phyloP scores from a whole-genome alignment of 1,284 basidiomycete species.

The Pascua guehoae region DNA sequence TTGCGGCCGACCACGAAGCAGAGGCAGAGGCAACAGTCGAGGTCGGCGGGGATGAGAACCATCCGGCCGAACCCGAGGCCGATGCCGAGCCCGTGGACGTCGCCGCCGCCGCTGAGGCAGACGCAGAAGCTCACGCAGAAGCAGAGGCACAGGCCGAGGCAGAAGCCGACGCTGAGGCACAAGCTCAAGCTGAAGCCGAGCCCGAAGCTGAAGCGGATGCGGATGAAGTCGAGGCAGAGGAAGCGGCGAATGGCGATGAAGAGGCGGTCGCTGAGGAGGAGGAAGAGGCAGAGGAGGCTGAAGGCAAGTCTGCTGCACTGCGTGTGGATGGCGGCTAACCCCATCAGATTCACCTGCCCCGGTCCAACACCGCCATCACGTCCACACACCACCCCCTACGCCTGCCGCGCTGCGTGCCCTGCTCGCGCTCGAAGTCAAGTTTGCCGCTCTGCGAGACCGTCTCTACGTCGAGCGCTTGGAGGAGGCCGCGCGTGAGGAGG shows the following conservation, averaged over 20 bases:
- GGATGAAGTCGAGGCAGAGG: constrained; percentile 1
- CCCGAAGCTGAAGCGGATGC: not conserved
- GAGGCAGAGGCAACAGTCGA: constrained; percentile 1
- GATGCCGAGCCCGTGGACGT: not conserved
- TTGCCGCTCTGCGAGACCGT: constrained; percentile 55
- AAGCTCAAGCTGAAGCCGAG: too few species aligned
- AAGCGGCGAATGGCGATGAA: constrained; percentile 5
- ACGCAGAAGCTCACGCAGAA: constrained; percentile 5
- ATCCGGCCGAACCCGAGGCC: not conserved
- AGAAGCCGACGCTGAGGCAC: constrained; percentile 1
- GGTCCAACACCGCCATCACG: constrained; percentile 22
- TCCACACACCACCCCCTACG: constrained; percentile 44
- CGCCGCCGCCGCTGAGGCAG: not conserved
- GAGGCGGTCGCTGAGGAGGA: constrained; percentile 12
- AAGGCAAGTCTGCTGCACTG: not conserved
- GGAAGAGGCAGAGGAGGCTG: constrained; percentile 14
- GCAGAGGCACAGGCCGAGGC: constrained; percentile 4
- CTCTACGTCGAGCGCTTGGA: constrained; percentile 57
- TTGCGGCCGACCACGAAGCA: not conserved
- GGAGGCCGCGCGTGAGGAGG: constrained; percentile 56
- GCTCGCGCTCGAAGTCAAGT: constrained; percentile 56
- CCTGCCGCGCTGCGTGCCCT: constrained; percentile 55
- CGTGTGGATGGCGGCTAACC: not conserved
- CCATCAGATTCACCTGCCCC: constrained; percentile 6
- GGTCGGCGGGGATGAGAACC: not conserved